Evolutionary conservation across 2,329 filamentous ascomycete genomes (phyloP), one percentile per base, ranked within the genome.

Genomic region (Xylaria sp.): DNA sequence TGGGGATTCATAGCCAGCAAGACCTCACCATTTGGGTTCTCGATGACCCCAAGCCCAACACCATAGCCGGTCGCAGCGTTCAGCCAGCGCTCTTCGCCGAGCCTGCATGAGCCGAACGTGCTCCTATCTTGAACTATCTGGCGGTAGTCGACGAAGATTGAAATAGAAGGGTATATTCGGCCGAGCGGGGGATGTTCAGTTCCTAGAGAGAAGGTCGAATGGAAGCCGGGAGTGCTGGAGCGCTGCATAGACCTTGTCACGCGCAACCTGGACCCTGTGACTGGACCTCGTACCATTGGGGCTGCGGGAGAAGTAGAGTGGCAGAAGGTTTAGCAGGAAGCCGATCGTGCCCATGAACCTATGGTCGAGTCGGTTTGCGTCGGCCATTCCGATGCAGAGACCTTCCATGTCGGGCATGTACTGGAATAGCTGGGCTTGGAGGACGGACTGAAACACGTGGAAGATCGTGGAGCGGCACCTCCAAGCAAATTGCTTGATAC

Each of bases 71-170:
- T 57, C 41, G 23, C 15, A 44, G 41, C 41, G 18, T 13, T 13
- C 6, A 15, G 13, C 41, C 41, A 44, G 3, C 41, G 13, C 4
- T 44, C 13, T 18, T 44, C 41, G 13, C 41, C 18, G 13, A 18
- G 3, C 13, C 18, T 18, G 18, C 41, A 44, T 3, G 37, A 51
- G 20, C 46, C 32, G 10, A 18, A 41, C 2, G 52, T n/a, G 10
- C 46, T 46, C 3, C 23, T 28, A 1, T 63, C 65, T 6, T 32
- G 18, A 1, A 54, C 44, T 15, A 25, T 28, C 23, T 37, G 52
- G 9, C 25, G 51, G 25, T 68, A 68, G 41, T 68, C 58, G 6
- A 68, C 18, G 10, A 68, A 51, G n/a, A 39, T 32, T 68, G 65
- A 46, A 68, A 68, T 5, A 68, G 59, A 6, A 60, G 65, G 1